Evolutionary conservation across 129 eudicot genomes (phyloP).

Genomic region (Escallonia herrerae): DNA sequence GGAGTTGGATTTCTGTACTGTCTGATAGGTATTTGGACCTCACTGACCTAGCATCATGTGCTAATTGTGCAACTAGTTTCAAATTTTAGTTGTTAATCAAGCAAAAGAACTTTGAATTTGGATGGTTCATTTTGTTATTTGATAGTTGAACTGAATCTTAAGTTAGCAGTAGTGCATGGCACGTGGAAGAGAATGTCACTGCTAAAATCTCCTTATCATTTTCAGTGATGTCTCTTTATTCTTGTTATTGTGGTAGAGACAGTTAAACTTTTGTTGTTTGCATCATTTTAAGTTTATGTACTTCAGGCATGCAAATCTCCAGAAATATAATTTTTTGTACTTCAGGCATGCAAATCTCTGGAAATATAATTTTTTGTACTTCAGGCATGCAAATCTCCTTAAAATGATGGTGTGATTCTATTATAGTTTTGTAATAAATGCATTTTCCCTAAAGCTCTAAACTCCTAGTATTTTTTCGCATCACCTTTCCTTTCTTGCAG

Average conservation of each 20-base stretch:
- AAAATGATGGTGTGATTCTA: neutral
- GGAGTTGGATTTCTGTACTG: neutral
- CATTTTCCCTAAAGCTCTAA: neutral
- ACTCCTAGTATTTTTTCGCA: neutral
- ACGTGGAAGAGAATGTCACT: no score
- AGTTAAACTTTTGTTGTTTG: neutral
- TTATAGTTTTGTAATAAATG: neutral
- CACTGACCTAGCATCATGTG: no score
- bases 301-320: neutral
- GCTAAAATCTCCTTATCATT: no score
- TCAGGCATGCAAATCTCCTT: no score
- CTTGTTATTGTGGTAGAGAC: neutral
- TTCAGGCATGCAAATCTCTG: no score
- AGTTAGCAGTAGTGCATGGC: no score
- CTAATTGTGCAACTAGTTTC: neutral
- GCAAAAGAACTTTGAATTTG: neutral
- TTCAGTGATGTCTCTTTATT: no score
- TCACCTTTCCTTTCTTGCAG: conserved; percentile 26
- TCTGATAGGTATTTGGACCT: neutral
- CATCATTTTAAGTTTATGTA: neutral
- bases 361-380: no score
- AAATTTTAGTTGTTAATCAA: neutral
- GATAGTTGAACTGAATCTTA: no score
- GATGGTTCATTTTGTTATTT: neutral
- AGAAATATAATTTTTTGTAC: no score